Evolutionary conservation across 352 stramenopile species (phyloP), one percentile per base, ranked within the genome.

Genomic region (Phytopythium litorale): DNA sequence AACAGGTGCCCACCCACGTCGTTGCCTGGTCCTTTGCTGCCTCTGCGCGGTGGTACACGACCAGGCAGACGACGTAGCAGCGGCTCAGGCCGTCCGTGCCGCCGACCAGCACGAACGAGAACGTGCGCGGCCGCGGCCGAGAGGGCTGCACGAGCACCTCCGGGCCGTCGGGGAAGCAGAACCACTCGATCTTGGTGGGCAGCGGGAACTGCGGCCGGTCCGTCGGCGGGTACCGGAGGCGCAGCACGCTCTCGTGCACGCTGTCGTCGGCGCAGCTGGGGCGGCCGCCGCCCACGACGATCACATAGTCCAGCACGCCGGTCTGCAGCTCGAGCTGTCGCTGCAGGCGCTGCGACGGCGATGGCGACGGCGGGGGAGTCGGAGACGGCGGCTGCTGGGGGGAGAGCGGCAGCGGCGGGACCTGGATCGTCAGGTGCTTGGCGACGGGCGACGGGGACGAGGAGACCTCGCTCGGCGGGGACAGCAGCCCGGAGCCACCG

Each of bases 121-220:
- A 94, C 4, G 89, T 13, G 49, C 84, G 86, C 19, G 73, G 80
- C 19, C 61, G 60, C 0, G 87, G 87, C 15, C 81, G 64, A 21
- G 73, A 38, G 13, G 57, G 37, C 65, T 89, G 76, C 15, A 66
- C 64, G 7, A 90, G 56, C 28, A 87, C 67, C 68, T 96, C 81
- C 0, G 78, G 72, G 8, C 87, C 87, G 25, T 71, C 72, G 1
- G 87, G 85, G 49, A 94, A 94, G 59, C 87, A 96, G 65, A 96
- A 96, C 86, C 87, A 96, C 65, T 96, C 87, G 53, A 96, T 87
- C 68, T 96, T 96, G 2, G 84, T 96, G 2, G 87, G 87, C 21
- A 94, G 56, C 7, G 84, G 78, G 62, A 91, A 94, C 19, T 79
- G 64, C 7, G 55, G 70, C 8, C 80, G 72, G 60, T 94, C 83